phyloP scores from a whole-genome alignment of 2,329 filamentous ascomycete species.

The Hawksworthiomyces lignivorus region DNA sequence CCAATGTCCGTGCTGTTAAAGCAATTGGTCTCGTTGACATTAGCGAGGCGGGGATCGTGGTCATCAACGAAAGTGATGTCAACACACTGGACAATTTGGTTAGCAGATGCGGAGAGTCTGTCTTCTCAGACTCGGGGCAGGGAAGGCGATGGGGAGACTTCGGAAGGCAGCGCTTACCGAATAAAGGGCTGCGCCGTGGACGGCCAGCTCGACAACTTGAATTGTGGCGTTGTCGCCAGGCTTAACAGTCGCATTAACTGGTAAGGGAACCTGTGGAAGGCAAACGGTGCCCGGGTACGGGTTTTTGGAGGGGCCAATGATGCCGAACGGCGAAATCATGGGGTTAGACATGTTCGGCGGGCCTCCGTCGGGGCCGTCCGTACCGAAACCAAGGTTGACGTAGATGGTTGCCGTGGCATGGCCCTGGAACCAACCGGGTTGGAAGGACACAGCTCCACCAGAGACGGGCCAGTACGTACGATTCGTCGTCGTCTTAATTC shows the following conservation, averaged over 20 bases:
- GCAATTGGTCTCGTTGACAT: conserved; percentile 78
- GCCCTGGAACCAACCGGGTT: conserved; percentile 94
- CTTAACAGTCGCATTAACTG: conserved; percentile 60
- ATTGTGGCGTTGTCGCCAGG: conserved; percentile 87
- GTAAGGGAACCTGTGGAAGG: conserved; percentile 80
- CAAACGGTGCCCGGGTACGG: conserved; percentile 88
- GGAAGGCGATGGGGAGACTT: too few relatives aligned
- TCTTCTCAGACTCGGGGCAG: neutral
- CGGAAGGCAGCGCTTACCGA: conserved; percentile 50
- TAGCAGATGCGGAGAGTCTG: neutral
- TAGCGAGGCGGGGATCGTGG: conserved; percentile 54
- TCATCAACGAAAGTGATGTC: conserved; percentile 88
- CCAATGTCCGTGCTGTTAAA: conserved; percentile 75
- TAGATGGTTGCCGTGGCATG: conserved; percentile 78
- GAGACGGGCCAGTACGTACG: conserved; percentile 84
- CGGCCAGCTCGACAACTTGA: conserved; percentile 74
- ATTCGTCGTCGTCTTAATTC: conserved; percentile 68
- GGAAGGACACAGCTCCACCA: conserved; percentile 81
- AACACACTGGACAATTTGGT: conserved; percentile 59
- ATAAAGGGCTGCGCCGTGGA: conserved; percentile 76
- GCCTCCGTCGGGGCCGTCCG: conserved; percentile 51
- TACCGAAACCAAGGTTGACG: conserved; percentile 84
- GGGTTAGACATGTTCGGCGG: conserved; percentile 81
- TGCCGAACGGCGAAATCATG: conserved; percentile 74
- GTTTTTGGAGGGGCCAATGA: conserved; percentile 71